phyloP scores from a whole-genome alignment of 75 land plant genomes.

The Ceratopteris richardii region DNA sequence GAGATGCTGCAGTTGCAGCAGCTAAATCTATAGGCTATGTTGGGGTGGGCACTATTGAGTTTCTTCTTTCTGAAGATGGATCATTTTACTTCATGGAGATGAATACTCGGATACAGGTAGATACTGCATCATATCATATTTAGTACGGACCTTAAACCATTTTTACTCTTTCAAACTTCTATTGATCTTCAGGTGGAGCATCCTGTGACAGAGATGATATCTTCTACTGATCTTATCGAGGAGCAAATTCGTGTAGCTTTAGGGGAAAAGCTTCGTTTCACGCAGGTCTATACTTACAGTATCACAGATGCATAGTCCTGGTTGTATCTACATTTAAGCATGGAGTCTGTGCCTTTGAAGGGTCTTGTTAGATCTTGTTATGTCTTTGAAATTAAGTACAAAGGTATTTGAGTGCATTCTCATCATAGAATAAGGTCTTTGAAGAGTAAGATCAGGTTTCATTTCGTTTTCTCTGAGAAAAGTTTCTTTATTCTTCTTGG shows the following conservation, averaged over 20 bases:
- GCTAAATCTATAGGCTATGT: conserved; percentile 91
- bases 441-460: too few species aligned
- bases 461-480: too few species aligned
- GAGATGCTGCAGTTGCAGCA: conserved; percentile 97
- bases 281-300: conserved; percentile 54
- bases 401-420: too few species aligned
- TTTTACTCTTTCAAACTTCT: not conserved
- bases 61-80: conserved; percentile 90
- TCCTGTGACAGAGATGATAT: conserved; percentile 97
- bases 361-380: too few species aligned
- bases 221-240: conserved; percentile 87
- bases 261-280: conserved; percentile 80
- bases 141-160: not conserved
- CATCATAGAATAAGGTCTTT: too few species aligned
- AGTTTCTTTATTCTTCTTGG: too few species aligned
- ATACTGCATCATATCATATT: not conserved
- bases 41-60: conserved; percentile 97
- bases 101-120: conserved; percentile 95
- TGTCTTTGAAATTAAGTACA: too few species aligned
- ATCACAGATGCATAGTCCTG: too few species aligned
- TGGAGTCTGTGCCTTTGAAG: too few species aligned
- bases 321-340: too few species aligned
- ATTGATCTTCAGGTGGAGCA: conserved; percentile 73
- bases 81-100: conserved; percentile 96
- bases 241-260: conserved; percentile 95